Conservation (phyloP, 2,329 filamentous ascomycete species). For the Nemania sp. region DNA sequence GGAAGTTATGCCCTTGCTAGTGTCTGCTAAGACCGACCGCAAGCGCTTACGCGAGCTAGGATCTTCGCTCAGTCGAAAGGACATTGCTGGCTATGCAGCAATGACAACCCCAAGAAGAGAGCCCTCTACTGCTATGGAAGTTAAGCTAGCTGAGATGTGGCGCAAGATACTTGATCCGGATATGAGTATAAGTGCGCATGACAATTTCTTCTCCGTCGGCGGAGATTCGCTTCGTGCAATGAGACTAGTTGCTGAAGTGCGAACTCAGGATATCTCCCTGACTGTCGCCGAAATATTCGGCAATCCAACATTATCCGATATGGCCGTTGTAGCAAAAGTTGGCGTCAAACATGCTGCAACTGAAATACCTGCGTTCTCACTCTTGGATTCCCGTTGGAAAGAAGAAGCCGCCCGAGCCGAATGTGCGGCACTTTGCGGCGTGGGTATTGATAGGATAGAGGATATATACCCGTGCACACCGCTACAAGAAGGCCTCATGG, state of each 20-base stretch:
- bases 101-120: slow-evolving; percentile 40
- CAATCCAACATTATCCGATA: slow-evolving; percentile 48
- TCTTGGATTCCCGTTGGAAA: slow-evolving; percentile 44
- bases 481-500: slow-evolving; percentile 58
- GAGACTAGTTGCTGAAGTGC: slow-evolving; percentile 51
- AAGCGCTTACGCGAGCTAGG: slow-evolving; percentile 53
- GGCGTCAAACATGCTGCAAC: slow-evolving; percentile 31
- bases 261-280: slow-evolving; percentile 44
- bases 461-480: slow-evolving; percentile 60
- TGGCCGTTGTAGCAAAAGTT: slow-evolving; percentile 45
- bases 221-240: slow-evolving; percentile 57
- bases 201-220: slow-evolving; percentile 40
- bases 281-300: slow-evolving; percentile 52
- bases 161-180: slow-evolving; percentile 43
- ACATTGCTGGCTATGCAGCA: slow-evolving; percentile 43
- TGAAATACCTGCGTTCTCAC: slow-evolving; percentile 44
- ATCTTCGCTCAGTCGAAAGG: slow-evolving; percentile 45
- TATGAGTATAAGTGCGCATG: slow-evolving; percentile 35
- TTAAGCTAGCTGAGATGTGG: slow-evolving; percentile 45
- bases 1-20: slow-evolving; percentile 49
- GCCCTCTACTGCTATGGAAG: slow-evolving; percentile 45
- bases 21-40: slow-evolving; percentile 54
- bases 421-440: slow-evolving; percentile 46
- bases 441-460: slow-evolving; percentile 44
- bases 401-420: slow-evolving; percentile 42